Percentiles rank a stretch among this genome's conserved stretches.
phyloP scores from a whole-genome alignment of 352 stramenopile species.

The Globisporangium radiosum region DNA sequence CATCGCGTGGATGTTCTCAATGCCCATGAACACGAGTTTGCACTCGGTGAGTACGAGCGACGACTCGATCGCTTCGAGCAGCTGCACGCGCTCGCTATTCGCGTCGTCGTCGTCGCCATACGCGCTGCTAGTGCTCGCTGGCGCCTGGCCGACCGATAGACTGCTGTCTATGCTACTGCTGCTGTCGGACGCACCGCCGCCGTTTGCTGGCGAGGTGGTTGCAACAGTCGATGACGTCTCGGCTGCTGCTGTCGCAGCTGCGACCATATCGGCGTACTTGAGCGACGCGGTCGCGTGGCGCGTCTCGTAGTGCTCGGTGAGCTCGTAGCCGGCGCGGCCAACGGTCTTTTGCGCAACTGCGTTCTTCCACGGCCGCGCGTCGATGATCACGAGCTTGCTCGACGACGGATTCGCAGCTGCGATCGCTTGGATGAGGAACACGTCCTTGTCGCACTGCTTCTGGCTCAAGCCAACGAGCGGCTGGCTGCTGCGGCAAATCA shows the following conservation, averaged over 20 bases:
- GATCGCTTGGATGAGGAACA: conserved; percentile 79
- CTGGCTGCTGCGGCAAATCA: conserved; percentile 81
- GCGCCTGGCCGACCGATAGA: conserved; percentile 1
- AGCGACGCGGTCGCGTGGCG: conserved; percentile 47
- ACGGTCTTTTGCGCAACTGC: conserved; percentile 88
- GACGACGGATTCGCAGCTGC: conserved; percentile 69
- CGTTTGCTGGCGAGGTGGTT: conserved; percentile 9
- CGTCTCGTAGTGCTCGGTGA: conserved; percentile 79
- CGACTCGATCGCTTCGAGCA: conserved; percentile 36
- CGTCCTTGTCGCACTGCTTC: conserved; percentile 80
- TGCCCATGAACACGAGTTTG: conserved; percentile 86
- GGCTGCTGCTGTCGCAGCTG: conserved; percentile 16
- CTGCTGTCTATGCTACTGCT: not conserved
- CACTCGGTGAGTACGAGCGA: conserved; percentile 73
- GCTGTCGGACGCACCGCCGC: not conserved
- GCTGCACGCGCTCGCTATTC: conserved; percentile 14
- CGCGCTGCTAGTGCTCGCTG: conserved; percentile 7
- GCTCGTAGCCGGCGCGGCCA: conserved; percentile 84
- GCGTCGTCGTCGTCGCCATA: conserved; percentile 21
- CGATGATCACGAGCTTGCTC: conserved; percentile 84
- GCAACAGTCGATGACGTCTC: conserved; percentile 16
- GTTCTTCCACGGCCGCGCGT: conserved; percentile 87
- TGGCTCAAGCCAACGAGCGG: conserved; percentile 76
- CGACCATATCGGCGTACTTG: conserved; percentile 61
- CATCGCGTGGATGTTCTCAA: conserved; percentile 92